phyloP scores from a whole-genome alignment of 148 eudicot species.

The Rhododendron williamsianum region DNA sequence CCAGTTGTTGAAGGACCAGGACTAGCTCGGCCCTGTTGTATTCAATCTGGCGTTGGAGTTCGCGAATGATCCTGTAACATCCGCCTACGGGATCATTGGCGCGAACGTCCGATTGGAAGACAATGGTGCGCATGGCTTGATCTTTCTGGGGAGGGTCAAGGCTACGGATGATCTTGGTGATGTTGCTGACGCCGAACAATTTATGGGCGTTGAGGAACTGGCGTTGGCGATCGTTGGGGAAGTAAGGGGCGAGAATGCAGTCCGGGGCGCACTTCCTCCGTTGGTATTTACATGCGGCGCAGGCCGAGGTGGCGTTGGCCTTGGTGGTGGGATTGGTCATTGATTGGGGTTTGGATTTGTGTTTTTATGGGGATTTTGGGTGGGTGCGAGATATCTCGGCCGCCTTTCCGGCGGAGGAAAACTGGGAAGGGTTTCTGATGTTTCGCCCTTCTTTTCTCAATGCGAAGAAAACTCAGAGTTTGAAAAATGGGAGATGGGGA shows the following conservation, averaged over 20 bases:
- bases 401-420: slow-evolving; percentile 58
- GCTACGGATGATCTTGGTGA: slow-evolving; percentile 58
- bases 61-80: slow-evolving; percentile 47
- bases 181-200: slow-evolving; percentile 83
- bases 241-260: slow-evolving; percentile 72
- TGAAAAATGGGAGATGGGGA: slow-evolving; percentile 27
- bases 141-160: slow-evolving; percentile 47
- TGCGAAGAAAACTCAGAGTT: slow-evolving; percentile 7
- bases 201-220: slow-evolving; percentile 83
- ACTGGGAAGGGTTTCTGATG: slow-evolving; percentile 18
- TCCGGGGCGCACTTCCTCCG: slow-evolving; percentile 72
- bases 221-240: slow-evolving; percentile 62
- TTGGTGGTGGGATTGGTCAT: slow-evolving; percentile 12
- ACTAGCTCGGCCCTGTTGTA: slow-evolving; percentile 45
- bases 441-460: slow-evolving; percentile 38
- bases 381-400: slow-evolving; percentile 44
- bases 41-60: slow-evolving; percentile 42
- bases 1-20: slow-evolving; percentile 55
- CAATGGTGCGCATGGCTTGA: slow-evolving; percentile 70
- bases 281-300: slow-evolving; percentile 86
- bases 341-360: slow-evolving; percentile 10
- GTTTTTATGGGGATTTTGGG: slow-evolving; percentile 10
- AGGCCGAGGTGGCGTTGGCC: slow-evolving; percentile 51
- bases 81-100: slow-evolving; percentile 89
- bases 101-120: slow-evolving; percentile 62